Percentiles rank a stretch among this genome's conserved stretches.
Conservation (phyloP, 148 eudicot genomes). For the Cornus kousa region DNA sequence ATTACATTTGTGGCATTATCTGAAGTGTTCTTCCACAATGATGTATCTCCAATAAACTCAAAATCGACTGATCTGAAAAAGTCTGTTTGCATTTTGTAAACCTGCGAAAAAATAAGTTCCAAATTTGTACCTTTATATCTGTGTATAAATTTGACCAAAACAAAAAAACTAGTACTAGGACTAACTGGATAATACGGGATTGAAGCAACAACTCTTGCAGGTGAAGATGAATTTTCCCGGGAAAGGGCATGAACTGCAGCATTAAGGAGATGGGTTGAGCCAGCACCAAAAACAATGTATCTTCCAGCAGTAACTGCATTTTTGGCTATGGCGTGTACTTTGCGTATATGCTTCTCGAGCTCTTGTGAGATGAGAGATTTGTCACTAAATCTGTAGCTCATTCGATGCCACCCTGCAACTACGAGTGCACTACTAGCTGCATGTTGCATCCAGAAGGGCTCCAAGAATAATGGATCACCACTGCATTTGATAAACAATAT, state of each 20-base stretch:
- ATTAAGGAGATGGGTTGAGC: conserved; percentile 59
- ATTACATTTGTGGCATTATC: conserved; percentile 14
- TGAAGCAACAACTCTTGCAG: conserved; percentile 49
- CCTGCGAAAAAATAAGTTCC: conserved; percentile 18
- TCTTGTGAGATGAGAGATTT: conserved; percentile 28
- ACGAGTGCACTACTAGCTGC: conserved; percentile 55
- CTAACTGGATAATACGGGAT: conserved; percentile 54
- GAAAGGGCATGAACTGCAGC: conserved; percentile 79
- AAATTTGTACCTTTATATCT: too few relatives aligned
- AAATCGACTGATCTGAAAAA: conserved; percentile 37
- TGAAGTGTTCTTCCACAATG: conserved; percentile 37
- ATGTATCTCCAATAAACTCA: conserved; percentile 57
- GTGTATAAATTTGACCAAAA: too few relatives aligned
- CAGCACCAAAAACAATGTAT: conserved; percentile 55
- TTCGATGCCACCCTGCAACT: conserved; percentile 70
- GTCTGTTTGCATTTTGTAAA: conserved; percentile 46
- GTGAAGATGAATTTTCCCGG: conserved; percentile 25
- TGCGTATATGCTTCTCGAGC: conserved; percentile 44
- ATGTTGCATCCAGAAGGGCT: conserved; percentile 69
- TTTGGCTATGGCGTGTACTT: conserved; percentile 43
- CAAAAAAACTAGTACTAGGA: background rate
- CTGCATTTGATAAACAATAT: conserved; percentile 21
- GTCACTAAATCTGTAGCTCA: conserved; percentile 44
- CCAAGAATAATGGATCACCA: conserved; percentile 66
- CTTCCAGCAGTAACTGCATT: conserved; percentile 59